Base-by-base conservation (phyloP, 495 filamentous ascomycete species). In the Lasiosphaeria miniovina region DNA sequence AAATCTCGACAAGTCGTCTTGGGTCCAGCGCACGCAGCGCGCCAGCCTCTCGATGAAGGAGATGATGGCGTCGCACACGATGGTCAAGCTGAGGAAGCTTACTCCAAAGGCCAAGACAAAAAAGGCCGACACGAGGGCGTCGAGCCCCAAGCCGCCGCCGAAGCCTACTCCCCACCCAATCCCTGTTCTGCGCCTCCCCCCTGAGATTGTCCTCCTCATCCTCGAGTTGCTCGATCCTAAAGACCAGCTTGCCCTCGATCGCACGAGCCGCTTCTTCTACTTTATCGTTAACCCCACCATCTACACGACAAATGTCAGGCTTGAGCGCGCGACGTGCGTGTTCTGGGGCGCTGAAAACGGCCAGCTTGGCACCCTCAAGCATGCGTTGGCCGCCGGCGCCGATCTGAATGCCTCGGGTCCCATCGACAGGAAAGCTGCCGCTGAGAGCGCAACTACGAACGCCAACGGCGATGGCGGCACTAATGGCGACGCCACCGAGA, bases 121-220 rank as follows among this genome's bases (percentile, higher is more conserved):
- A 54, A 55, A 36, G 48, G n/a, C 55, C 7, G 54, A 63, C 36
- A 52, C 58, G n/a, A 63, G 61, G 53, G 6, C 55, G 9, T 34
- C 38, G 36, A 54, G 41, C 40, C 48, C 49, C 35, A 59, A 54
- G 52, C 38, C 59, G 4, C 17, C 35, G 36, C 45, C 61, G 32
- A 59, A 55, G 43, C 61, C 61, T 0, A 11, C 43, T n/a, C 5
- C 43, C 12, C 43, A 11, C 5, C 43, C 43, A 5, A 46, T n/a
- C 8, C 50, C 38, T 5, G 59, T 68, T 32, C 58, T 64, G 4
- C 53, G 43, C 11, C 61, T 70, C 2, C 68, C 68, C 6, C 43
- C 65, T 9, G 68, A 70, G 54, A 61, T 70, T 49, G 57, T 68
- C 45, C 55, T 61, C 14, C 61, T 73, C 52, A 58, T 75, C 66